Base-by-base conservation (phyloP, 768 basidiomycete genomes). In the Austroboletus festivus region DNA sequence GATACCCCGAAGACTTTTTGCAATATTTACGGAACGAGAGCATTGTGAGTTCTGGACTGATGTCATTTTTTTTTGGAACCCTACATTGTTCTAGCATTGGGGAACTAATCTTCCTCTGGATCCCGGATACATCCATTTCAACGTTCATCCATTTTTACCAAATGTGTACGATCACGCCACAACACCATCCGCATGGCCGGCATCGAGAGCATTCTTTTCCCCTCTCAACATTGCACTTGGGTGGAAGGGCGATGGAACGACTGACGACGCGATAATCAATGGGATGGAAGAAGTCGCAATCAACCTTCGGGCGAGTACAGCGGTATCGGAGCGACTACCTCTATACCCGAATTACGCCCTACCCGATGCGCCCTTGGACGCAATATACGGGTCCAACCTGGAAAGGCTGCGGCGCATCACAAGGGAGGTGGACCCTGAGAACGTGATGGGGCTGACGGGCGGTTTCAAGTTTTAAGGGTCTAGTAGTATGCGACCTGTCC, bases 371-470 rank as follows among this genome's bases (percentile, higher is more conserved):
- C 74, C 81, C 1, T 44, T 82, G 19, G 63, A 71, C 44, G 50
- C 60, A 9, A 67, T 87, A 23, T 85, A 80, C 53, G 82, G 80
- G 3, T 52, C 38, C 3, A 79, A 83, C 49, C 38, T 86, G 3
- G 58, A 59, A 12, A 61, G 42, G 42, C 55, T 85, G 50, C 49
- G 59, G 46, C 51, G 44, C 10, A 60, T 84, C 13, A 80, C 77
- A 57, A 56, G 51, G 47, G 47, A 41, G 19, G 70, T 79, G 44
- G 85, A 87, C 61, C 84, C 83, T 0, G 43, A 65, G 9, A 73
- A 79, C 55, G 72, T 85, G 34, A 86, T 87, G 83, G 75, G 73
- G 15, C 74, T 84, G 16, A 73, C 83, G n/a, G 83, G 83, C 5
- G 85, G 83, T 7, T 85, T 75, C 62, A 84, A 82, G 64, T 65